Conservation (phyloP, 768 basidiomycete species). For the Leucogyrophana mollusca region DNA sequence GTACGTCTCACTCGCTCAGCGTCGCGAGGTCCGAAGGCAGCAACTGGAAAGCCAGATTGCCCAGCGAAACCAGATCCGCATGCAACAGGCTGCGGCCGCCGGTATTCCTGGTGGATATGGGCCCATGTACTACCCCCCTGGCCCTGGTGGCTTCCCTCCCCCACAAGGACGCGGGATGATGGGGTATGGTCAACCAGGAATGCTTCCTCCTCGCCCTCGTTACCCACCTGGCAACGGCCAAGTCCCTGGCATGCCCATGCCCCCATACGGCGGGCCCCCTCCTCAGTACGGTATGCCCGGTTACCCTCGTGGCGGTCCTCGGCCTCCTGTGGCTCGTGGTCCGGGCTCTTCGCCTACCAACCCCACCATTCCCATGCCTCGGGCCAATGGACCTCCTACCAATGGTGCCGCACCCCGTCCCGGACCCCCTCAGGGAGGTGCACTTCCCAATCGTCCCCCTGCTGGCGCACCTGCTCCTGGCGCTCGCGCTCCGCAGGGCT, state of each 20-base stretch:
- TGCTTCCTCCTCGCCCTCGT: conserved; percentile 86
- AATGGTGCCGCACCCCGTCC: conserved; percentile 55
- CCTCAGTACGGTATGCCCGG: conserved; percentile 76
- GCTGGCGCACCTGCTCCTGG: conserved; percentile 47
- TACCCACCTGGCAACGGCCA: conserved; percentile 70
- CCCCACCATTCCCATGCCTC: conserved; percentile 60
- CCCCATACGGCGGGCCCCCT: conserved; percentile 71
- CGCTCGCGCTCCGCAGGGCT: conserved; percentile 30
- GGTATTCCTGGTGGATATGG: conserved; percentile 64
- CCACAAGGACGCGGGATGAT: conserved; percentile 72
- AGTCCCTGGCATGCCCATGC: conserved; percentile 75
- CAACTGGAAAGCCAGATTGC: conserved; percentile 99
- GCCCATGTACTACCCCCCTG: conserved; percentile 57
- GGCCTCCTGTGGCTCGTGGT: conserved; percentile 63
- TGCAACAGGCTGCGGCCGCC: conserved; percentile 92
- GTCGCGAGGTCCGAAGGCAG: conserved; percentile 96
- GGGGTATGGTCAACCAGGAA: conserved; percentile 81
- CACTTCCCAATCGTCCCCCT: conserved; percentile 42
- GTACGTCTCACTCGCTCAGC: conserved; percentile 98
- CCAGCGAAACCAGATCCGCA: conserved; percentile 94
- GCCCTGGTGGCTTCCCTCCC: conserved; percentile 77
- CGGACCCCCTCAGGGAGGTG: conserved; percentile 34
- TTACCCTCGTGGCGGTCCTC: conserved; percentile 60
- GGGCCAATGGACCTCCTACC: conserved; percentile 58
- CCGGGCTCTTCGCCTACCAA: conserved; percentile 71